These are phyloP conservation scores for Cenchrus purpureus DNA, from an alignment of 176 grass and related monocot species.

Conservation along the genomic window DNA sequence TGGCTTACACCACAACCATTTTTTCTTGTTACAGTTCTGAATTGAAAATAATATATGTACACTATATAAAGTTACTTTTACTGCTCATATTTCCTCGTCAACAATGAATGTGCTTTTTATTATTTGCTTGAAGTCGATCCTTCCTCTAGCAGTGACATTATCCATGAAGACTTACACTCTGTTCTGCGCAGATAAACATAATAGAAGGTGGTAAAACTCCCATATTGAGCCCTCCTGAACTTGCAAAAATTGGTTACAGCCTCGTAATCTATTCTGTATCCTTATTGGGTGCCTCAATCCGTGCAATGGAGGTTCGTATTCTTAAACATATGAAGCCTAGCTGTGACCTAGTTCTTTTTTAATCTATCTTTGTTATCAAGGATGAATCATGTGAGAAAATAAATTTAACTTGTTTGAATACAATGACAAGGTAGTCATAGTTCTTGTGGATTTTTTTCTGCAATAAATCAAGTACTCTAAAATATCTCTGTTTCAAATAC, in stretches of 20 bases:
- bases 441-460: too few species aligned
- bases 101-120: neutral
- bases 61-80: neutral
- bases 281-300: conserved; percentile 88
- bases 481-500: too few species aligned
- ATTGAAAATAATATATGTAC: neutral
- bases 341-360: neutral
- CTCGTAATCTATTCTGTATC: conserved; percentile 81
- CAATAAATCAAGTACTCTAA: too few species aligned
- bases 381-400: neutral
- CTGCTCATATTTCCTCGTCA: neutral
- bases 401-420: conserved; percentile 14
- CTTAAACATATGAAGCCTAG: conserved; percentile 19
- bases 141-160: conserved; percentile 20
- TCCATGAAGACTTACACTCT: conserved; percentile 15
- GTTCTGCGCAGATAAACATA: conserved; percentile 78
- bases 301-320: conserved; percentile 86
- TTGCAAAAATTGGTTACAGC: conserved; percentile 80
- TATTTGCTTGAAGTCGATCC: neutral
- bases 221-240: conserved; percentile 76
- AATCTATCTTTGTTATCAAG: conserved; percentile 22
- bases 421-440: neutral
- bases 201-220: conserved; percentile 97
- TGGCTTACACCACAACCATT: too few species aligned
- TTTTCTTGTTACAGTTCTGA: too few species aligned